These are phyloP conservation scores for Fusarium pseudoanthophilum DNA, from an alignment of 2,329 filamentous ascomycete genomes.

Conservation along the genomic window DNA sequence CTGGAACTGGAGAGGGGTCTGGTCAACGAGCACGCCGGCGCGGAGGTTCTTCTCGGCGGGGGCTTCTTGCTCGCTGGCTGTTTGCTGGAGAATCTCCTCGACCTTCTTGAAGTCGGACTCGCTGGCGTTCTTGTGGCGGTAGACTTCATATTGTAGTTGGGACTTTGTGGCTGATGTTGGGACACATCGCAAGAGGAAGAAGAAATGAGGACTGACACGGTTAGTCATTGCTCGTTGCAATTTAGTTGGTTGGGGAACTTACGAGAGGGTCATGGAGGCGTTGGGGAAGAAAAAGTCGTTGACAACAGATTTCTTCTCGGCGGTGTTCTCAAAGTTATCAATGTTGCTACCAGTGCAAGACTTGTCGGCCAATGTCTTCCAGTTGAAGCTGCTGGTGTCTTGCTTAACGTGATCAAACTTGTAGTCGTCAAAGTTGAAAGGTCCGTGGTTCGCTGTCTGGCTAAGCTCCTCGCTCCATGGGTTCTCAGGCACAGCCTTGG, in stretches of 20 bases:
- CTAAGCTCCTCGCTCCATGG: conserved; percentile 62
- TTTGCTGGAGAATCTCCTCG: conserved; percentile 19
- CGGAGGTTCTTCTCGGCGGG: conserved; percentile 25
- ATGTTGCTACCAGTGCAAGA: conserved; percentile 42
- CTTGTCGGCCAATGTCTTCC: conserved; percentile 62
- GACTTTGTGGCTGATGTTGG: conserved; percentile 23
- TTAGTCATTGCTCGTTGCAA: conserved; percentile 37
- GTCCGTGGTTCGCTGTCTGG: conserved; percentile 53
- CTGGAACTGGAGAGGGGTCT: conserved; percentile 25
- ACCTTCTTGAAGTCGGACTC: conserved; percentile 20
- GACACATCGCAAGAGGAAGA: conserved; percentile 27
- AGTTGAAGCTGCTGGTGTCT: conserved; percentile 66
- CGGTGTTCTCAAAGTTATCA: conserved; percentile 47
- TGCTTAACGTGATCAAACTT: conserved; percentile 66
- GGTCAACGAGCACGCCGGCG: conserved; percentile 9
- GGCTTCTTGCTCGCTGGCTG: conserved; percentile 16
- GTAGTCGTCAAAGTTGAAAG: conserved; percentile 63
- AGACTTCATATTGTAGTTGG: conserved; percentile 29
- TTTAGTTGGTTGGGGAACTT: conserved; percentile 63
- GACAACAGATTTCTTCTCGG: conserved; percentile 17
- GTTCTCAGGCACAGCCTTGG: conserved; percentile 54
- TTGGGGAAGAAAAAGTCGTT: conserved; percentile 41
- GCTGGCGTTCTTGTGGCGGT: conserved; percentile 30
- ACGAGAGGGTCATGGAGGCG: conserved; percentile 35
- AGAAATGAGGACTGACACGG: conserved; percentile 48